Evolutionary conservation across 78 protist genomes (phyloP), one percentile per base, ranked within the genome.

Genomic region (Polysphondylium violaceum): DNA sequence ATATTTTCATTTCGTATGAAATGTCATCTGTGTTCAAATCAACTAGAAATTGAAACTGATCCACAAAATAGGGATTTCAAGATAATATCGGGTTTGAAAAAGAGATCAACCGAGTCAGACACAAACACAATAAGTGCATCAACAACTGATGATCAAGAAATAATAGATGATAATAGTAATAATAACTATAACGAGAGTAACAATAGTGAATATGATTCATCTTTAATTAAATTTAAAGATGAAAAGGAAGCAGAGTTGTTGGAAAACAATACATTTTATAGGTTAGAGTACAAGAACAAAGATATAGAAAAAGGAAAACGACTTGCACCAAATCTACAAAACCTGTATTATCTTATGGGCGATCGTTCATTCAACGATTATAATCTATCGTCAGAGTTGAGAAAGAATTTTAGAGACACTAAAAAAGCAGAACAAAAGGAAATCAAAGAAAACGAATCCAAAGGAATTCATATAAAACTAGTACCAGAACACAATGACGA

Each of bases 21-120:
- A 44, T 97, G 98, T 67, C 96, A 65, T 79, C 35, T 25, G 14
- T 94, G 97, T 74, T 43, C 40, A 3, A 17, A 85, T 47, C 2
- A n/a, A 21, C 85, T 96, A 36, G 95, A 86, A 68, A 67, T 96
- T 14, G 89, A 74, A 31, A 96, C 97, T 40, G 98, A 96, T 59
- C 98, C 98, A 25, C 36, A 93, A 63, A 50, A 93, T 74, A 40
- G 63, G 1, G 94, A 93, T 3, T 93, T 77, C 47, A 87, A 79
- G 21, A 33, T 93, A 3, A 35, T 69, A 4, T 51, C 63, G 31
- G 96, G 96, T 12, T 63, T 85, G 21, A 75, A 12, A 38, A 47
- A 76, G 53, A 93, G 73, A 65, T 11, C 11, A 56, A 43, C 59
- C n/a, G n/a, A n/a, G n/a, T n/a, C n/a, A n/a, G n/a, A n/a, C n/a